phyloP scores from a whole-genome alignment of 148 eudicot species.

The Cornus suecica region DNA sequence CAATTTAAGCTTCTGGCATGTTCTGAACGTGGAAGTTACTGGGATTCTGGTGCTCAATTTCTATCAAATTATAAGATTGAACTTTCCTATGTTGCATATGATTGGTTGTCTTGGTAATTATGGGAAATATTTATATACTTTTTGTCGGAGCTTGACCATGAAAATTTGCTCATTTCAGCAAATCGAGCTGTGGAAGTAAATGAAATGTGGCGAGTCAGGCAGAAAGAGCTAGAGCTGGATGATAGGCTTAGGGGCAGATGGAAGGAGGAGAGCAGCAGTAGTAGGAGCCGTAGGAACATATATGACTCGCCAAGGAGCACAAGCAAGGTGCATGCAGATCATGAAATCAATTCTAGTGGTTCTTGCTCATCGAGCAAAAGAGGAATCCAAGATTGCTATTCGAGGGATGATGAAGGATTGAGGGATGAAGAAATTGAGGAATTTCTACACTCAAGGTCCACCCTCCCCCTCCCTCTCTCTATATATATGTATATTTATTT shows the following conservation, averaged over 20 bases:
- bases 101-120: background rate
- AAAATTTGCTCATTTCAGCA: slow-evolving; percentile 40
- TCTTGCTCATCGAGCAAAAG: slow-evolving; percentile 54
- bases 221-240: slow-evolving; percentile 81
- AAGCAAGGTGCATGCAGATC: slow-evolving; percentile 34
- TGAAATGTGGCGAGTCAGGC: slow-evolving; percentile 91
- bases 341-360: slow-evolving; percentile 17
- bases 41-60: background rate
- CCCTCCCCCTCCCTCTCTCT: slow-evolving; percentile 6
- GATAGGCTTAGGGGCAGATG: slow-evolving; percentile 40
- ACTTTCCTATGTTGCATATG: background rate
- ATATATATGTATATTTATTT: background rate
- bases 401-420: slow-evolving; percentile 53
- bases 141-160: slow-evolving; percentile 1
- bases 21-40: no score
- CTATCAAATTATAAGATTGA: background rate
- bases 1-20: no score
- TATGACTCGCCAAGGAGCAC: slow-evolving; percentile 28
- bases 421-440: slow-evolving; percentile 77
- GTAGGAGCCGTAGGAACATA: slow-evolving; percentile 24
- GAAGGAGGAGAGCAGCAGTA: slow-evolving; percentile 30
- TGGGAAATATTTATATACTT: background rate
- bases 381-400: slow-evolving; percentile 22
- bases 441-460: slow-evolving; percentile 75
- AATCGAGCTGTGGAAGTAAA: slow-evolving; percentile 84